Evolutionary conservation across 2,329 filamentous ascomycete species (phyloP).

Genomic region (Fusarium algeriense): DNA sequence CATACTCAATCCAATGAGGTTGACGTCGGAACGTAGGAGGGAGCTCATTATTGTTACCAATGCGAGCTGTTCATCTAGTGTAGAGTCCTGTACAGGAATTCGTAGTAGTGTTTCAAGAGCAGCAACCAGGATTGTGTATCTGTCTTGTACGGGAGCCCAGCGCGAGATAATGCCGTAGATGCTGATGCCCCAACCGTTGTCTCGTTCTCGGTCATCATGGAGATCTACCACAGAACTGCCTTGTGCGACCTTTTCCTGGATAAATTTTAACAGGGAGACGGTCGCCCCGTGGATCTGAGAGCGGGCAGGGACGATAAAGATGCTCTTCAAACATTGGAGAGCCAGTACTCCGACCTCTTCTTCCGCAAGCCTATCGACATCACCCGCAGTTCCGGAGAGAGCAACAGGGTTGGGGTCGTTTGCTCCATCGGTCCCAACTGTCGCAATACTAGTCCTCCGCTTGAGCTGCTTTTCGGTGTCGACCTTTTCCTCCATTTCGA

Average conservation of each 20-base stretch:
- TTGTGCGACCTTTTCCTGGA: constrained; percentile 69
- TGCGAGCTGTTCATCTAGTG: constrained; percentile 78
- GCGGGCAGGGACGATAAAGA: constrained; percentile 85
- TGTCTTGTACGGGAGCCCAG: constrained; percentile 94
- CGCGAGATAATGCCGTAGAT: constrained; percentile 83
- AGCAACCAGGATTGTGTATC: constrained; percentile 89
- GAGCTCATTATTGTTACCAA: constrained; percentile 84
- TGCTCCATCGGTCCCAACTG: constrained; percentile 72
- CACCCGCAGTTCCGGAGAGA: constrained; percentile 83
- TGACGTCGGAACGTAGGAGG: constrained; percentile 87
- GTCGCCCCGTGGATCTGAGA: constrained; percentile 85
- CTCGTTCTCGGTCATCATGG: constrained; percentile 56
- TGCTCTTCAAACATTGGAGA: constrained; percentile 85
- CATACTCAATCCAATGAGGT: constrained; percentile 93
- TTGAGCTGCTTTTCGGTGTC: constrained; percentile 73
- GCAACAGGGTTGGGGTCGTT: constrained; percentile 76
- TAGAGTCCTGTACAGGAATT: constrained; percentile 76
- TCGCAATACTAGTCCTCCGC: constrained; percentile 82
- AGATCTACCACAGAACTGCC: constrained; percentile 66
- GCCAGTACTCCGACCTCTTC: constrained; percentile 88
- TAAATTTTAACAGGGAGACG: constrained; percentile 78
- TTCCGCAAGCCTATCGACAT: constrained; percentile 90
- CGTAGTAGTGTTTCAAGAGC: constrained; percentile 81
- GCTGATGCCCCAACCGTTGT: constrained; percentile 82
- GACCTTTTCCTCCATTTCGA: constrained; percentile 74